phyloP scores from a whole-genome alignment of 2,329 filamentous ascomycete species.

The Ceratocystis papillata region DNA sequence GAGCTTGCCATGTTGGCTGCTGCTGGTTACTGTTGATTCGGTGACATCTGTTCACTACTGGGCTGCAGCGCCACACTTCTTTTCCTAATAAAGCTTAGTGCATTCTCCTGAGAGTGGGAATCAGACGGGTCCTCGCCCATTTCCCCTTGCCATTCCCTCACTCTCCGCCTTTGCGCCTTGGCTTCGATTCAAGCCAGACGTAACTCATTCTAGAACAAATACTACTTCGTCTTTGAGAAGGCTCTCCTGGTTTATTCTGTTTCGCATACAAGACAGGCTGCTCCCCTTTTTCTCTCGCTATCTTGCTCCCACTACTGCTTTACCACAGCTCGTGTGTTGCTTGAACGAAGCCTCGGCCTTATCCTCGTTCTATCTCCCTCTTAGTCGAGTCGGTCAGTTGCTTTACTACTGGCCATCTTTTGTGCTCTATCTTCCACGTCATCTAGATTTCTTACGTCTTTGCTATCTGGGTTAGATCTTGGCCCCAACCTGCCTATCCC shows the following conservation, averaged over 20 bases:
- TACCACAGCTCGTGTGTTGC: background rate
- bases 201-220: conserved; percentile 13
- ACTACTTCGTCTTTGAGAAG: conserved; percentile 11
- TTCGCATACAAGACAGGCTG: background rate
- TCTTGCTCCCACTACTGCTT: background rate
- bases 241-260: conserved; percentile 7
- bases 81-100: conserved; percentile 19
- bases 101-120: conserved; percentile 19
- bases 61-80: conserved; percentile 20
- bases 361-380: too few species aligned
- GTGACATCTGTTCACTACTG: background rate
- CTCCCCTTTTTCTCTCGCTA: background rate
- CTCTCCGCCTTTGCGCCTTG: conserved; percentile 4
- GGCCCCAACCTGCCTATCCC: background rate
- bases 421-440: conserved; percentile 10
- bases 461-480: background rate
- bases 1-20: background rate
- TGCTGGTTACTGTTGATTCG: background rate
- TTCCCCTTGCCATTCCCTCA: background rate
- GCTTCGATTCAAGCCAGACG: conserved; percentile 4
- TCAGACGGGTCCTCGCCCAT: background rate
- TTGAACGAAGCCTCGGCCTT: too few species aligned
- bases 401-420: background rate
- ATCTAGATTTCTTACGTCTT: background rate
- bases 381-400: background rate